Conservation (phyloP, 345 rosid genomes). For the Linum tenue region DNA sequence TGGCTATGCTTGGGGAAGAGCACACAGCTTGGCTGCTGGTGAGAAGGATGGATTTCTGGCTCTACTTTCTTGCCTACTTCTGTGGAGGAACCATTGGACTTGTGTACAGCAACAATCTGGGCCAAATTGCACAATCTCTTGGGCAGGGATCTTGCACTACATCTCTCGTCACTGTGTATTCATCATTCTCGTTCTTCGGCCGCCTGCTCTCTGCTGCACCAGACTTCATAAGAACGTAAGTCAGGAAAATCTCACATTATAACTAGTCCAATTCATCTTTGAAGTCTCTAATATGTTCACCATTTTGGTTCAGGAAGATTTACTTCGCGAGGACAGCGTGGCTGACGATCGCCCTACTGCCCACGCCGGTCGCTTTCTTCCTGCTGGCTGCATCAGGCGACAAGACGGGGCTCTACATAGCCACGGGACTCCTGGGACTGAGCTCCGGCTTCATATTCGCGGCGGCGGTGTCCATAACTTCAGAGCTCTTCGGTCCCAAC, state of each 20-base stretch:
- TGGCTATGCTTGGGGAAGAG: slow-evolving; percentile 68
- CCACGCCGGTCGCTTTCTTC: slow-evolving; percentile 79
- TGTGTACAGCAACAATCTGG: slow-evolving; percentile 86
- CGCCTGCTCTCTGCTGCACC: slow-evolving; percentile 85
- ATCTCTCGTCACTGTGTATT: slow-evolving; percentile 67
- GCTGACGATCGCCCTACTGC: slow-evolving; percentile 68
- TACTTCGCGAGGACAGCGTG: slow-evolving; percentile 94
- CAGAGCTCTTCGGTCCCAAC: slow-evolving; percentile 86
- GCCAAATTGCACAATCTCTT: slow-evolving; percentile 85
- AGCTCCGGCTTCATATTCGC: slow-evolving; percentile 96
- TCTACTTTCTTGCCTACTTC: slow-evolving; percentile 68
- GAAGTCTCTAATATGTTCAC: no score
- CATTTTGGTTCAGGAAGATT: slow-evolving; percentile 43
- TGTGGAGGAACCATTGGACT: slow-evolving; percentile 97
- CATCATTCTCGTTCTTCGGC: slow-evolving; percentile 96
- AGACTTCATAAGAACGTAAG: slow-evolving; percentile 78
- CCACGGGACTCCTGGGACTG: slow-evolving; percentile 65
- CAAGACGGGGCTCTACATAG: slow-evolving; percentile 37
- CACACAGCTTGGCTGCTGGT: slow-evolving; percentile 48
- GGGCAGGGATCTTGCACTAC: slow-evolving; percentile 55
- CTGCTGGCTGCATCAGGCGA: slow-evolving; percentile 49
- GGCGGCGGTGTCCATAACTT: slow-evolving; percentile 86
- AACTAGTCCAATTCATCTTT: neutral
- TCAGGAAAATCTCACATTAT: neutral
- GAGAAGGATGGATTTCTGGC: slow-evolving; percentile 77